A percentile compares a stretch with the other conserved stretches of the same genome.
These are phyloP conservation scores for Aureobasidium sp. DNA, from an alignment of 2,329 filamentous ascomycete genomes.

Conservation along the genomic window DNA sequence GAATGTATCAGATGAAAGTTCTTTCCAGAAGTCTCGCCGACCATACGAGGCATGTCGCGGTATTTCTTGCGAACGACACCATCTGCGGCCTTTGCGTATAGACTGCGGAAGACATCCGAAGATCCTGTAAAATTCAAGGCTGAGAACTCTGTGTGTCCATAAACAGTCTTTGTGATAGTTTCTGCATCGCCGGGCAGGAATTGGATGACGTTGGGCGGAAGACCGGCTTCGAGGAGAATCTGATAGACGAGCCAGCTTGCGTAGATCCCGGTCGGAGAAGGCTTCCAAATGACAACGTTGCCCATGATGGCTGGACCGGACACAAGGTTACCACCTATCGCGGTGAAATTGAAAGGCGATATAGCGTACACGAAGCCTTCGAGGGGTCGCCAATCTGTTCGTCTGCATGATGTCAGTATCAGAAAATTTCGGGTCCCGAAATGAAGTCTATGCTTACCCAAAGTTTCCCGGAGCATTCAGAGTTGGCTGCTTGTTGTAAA, in stretches of 20 bases:
- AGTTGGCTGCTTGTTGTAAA: slow-evolving; percentile 87
- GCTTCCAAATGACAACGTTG: slow-evolving; percentile 98
- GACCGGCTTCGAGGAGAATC: slow-evolving; percentile 90
- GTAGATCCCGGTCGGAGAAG: slow-evolving; percentile 89
- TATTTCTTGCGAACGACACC: slow-evolving; percentile 87
- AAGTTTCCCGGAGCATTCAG: slow-evolving; percentile 88
- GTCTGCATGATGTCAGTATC: no score
- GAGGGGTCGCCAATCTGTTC: slow-evolving; percentile 89
- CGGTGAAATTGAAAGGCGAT: slow-evolving; percentile 97
- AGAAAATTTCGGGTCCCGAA: no score
- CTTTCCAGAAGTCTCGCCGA: slow-evolving; percentile 93
- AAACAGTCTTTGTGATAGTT: slow-evolving; percentile 80
- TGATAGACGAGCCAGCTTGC: slow-evolving; percentile 93
- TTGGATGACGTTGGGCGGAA: slow-evolving; percentile 91
- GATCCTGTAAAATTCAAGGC: slow-evolving; percentile 97
- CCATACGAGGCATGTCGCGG: slow-evolving; percentile 85
- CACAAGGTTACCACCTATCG: slow-evolving; percentile 89
- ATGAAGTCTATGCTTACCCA: no score
- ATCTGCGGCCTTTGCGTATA: slow-evolving; percentile 87
- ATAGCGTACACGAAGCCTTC: slow-evolving; percentile 98
- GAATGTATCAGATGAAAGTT: slow-evolving; percentile 90
- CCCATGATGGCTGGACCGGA: slow-evolving; percentile 88
- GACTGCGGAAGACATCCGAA: slow-evolving; percentile 88
- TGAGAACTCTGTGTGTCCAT: slow-evolving; percentile 83
- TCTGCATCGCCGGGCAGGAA: slow-evolving; percentile 92